Percentiles rank a stretch among this genome's conserved stretches.
phyloP scores from a whole-genome alignment of 73 alveolate species.

The Blepharisma japonicum region DNA sequence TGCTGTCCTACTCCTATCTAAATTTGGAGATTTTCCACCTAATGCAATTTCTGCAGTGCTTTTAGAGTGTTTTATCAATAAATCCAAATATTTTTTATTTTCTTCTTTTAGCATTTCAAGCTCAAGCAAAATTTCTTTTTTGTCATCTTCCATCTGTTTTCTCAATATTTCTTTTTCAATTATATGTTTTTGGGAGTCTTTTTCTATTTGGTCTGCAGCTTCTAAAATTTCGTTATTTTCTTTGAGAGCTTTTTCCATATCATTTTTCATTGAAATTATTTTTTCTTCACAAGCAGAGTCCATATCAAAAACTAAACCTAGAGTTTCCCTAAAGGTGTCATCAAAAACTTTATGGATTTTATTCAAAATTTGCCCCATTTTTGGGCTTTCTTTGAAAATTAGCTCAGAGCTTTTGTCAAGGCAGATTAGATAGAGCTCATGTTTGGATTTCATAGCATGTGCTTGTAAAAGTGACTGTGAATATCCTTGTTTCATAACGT shows the following conservation, averaged over 20 bases:
- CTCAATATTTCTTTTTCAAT: conserved; percentile 32
- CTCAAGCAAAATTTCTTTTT: conserved; percentile 39
- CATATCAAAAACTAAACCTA: conserved; percentile 30
- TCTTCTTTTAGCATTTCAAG: conserved; percentile 43
- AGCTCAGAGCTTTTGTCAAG: conserved; percentile 44
- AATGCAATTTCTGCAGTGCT: conserved; percentile 19
- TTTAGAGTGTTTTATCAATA: conserved; percentile 41
- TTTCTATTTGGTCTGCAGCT: conserved; percentile 32
- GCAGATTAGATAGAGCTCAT: conserved; percentile 47
- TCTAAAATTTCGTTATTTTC: conserved; percentile 13
- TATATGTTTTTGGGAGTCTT: conserved; percentile 30
- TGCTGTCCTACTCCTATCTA: conserved; percentile 8
- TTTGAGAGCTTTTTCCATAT: conserved; percentile 31
- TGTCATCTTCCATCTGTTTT: conserved; percentile 41
- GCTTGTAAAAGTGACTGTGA: conserved; percentile 14
- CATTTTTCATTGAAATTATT: conserved; percentile 26
- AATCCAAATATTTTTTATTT: conserved; percentile 47
- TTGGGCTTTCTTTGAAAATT: conserved; percentile 38
- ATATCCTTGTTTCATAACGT: conserved; percentile 28
- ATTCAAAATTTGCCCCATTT: conserved; percentile 39
- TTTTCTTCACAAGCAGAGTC: conserved; percentile 29
- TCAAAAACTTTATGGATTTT: conserved; percentile 35
- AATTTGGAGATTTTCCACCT: conserved; percentile 22
- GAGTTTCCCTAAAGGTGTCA: conserved; percentile 32
- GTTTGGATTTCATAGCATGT: conserved; percentile 45